These are phyloP conservation scores for Capronia epimyces DNA, from an alignment of 2,329 filamentous ascomycete genomes.

Conservation along the genomic window DNA sequence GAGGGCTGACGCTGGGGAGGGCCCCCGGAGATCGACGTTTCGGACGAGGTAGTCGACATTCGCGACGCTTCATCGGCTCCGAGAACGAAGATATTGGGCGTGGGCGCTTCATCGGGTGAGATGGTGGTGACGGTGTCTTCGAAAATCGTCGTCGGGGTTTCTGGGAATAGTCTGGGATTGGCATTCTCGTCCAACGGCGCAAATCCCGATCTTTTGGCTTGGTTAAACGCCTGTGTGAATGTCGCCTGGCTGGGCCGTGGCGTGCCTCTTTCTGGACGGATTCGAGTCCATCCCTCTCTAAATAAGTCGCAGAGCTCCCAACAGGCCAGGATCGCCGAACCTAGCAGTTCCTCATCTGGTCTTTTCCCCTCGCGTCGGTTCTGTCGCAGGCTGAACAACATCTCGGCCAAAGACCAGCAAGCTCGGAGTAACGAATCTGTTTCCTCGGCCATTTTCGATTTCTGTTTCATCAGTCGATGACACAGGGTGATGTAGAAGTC, in stretches of 20 bases:
- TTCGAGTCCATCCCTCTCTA: slow-evolving; percentile 83
- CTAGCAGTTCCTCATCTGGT: slow-evolving; percentile 75
- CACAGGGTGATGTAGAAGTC: slow-evolving; percentile 94
- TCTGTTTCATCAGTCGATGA: slow-evolving; percentile 93
- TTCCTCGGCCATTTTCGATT: slow-evolving; percentile 69
- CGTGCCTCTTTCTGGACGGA: slow-evolving; percentile 78
- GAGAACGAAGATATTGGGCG: slow-evolving; percentile 81
- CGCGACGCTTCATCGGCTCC: slow-evolving; percentile 56
- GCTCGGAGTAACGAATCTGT: slow-evolving; percentile 78
- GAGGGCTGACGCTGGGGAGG: slow-evolving; percentile 14
- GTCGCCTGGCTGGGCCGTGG: slow-evolving; percentile 73
- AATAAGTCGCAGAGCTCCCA: slow-evolving; percentile 95
- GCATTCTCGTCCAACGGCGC: slow-evolving; percentile 29
- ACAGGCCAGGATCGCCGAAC: slow-evolving; percentile 84
- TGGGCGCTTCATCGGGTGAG: slow-evolving; percentile 71
- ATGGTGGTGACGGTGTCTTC: slow-evolving; percentile 69
- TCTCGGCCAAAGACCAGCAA: slow-evolving; percentile 86
- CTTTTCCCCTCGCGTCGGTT: slow-evolving; percentile 67
- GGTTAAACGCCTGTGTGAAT: slow-evolving; percentile 57
- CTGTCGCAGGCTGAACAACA: slow-evolving; percentile 85
- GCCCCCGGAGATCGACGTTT: slow-evolving; percentile 11
- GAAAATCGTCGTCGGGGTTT: slow-evolving; percentile 92
- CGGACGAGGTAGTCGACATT: slow-evolving; percentile 16
- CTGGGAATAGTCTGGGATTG: slow-evolving; percentile 49
- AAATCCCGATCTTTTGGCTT: slow-evolving; percentile 44